phyloP scores from a whole-genome alignment of 108 stramenopile species.

The Stephanodiscus triporus region DNA sequence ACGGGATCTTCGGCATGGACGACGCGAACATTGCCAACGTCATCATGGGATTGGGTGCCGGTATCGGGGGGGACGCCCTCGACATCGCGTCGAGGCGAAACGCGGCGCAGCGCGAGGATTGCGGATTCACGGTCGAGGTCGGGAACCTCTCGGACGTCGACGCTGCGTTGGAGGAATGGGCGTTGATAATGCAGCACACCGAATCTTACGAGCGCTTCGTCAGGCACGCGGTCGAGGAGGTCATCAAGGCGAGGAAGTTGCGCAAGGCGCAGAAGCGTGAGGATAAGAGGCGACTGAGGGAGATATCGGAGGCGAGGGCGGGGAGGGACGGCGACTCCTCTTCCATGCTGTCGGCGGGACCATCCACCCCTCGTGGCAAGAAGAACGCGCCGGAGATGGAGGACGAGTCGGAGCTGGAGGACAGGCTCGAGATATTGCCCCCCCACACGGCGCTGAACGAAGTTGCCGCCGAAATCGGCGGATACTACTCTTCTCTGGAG shows the following conservation, averaged over 20 bases:
- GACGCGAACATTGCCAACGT: slow-evolving; percentile 27
- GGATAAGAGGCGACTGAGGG: slow-evolving; percentile 39
- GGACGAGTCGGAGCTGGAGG: slow-evolving; percentile 46
- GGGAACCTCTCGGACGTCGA: slow-evolving; percentile 86
- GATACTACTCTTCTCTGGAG: slow-evolving; percentile 78
- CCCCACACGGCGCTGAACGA: slow-evolving; percentile 74
- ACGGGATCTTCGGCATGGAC: slow-evolving; percentile 17
- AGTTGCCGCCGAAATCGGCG: slow-evolving; percentile 80
- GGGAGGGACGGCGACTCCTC: slow-evolving; percentile 21
- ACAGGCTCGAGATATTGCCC: slow-evolving; percentile 65
- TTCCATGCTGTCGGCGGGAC: slow-evolving; percentile 3
- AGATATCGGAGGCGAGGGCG: slow-evolving; percentile 52
- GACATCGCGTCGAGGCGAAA: slow-evolving; percentile 14
- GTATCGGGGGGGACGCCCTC: not conserved
- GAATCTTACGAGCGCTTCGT: slow-evolving; percentile 92
- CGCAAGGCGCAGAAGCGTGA: slow-evolving; percentile 58
- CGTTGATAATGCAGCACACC: slow-evolving; percentile 87
- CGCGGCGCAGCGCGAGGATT: slow-evolving; percentile 60
- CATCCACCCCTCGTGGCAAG: not conserved
- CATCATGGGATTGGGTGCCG: slow-evolving; percentile 28
- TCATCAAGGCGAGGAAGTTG: slow-evolving; percentile 72
- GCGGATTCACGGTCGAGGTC: slow-evolving; percentile 67
- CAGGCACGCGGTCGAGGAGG: slow-evolving; percentile 77
- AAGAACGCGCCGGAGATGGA: slow-evolving; percentile 12
- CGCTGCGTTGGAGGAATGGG: slow-evolving; percentile 89